Percentiles rank a stretch among this genome's conserved stretches.
These are phyloP conservation scores for Talaromyces liani DNA, from an alignment of 495 filamentous ascomycete genomes.

Conservation along the genomic window DNA sequence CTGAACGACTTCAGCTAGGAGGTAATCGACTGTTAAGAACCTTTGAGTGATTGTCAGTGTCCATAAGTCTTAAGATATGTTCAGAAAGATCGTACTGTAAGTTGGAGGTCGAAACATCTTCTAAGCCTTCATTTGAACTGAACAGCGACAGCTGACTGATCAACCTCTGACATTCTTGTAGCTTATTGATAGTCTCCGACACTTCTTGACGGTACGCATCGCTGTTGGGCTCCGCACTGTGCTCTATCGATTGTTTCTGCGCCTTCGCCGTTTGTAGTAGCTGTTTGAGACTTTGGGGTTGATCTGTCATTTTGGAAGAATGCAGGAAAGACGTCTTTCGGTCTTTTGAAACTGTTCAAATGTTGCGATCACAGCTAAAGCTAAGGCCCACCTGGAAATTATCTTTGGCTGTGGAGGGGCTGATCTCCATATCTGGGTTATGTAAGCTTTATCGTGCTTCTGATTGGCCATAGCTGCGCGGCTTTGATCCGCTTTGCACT, in stretches of 20 bases:
- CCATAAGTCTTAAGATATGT: background rate
- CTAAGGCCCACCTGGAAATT: background rate
- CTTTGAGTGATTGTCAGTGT: slow-evolving; percentile 24
- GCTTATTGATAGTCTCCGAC: slow-evolving; percentile 53
- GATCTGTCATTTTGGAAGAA: slow-evolving; percentile 38
- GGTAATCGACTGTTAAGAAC: slow-evolving; percentile 62
- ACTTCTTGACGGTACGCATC: slow-evolving; percentile 61
- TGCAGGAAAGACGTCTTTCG: background rate
- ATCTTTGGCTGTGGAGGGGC: background rate
- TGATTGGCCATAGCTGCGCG: background rate
- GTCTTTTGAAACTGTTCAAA: background rate
- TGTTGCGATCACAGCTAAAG: background rate
- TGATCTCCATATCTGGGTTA: background rate
- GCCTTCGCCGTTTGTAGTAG: slow-evolving; percentile 51
- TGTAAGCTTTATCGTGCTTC: background rate
- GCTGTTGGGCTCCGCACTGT: slow-evolving; percentile 43
- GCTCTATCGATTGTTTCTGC: slow-evolving; percentile 43
- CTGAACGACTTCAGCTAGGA: slow-evolving; percentile 59
- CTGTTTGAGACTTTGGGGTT: slow-evolving; percentile 50
- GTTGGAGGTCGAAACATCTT: slow-evolving; percentile 80
- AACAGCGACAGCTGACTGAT: slow-evolving; percentile 69
- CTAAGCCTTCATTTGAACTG: slow-evolving; percentile 81
- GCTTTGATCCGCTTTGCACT: background rate
- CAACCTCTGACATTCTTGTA: slow-evolving; percentile 65
- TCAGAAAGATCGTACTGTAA: slow-evolving; percentile 50